Evolutionary conservation across 2,329 filamentous ascomycete species (phyloP).

Genomic region (Ampelomyces quisqualis): DNA sequence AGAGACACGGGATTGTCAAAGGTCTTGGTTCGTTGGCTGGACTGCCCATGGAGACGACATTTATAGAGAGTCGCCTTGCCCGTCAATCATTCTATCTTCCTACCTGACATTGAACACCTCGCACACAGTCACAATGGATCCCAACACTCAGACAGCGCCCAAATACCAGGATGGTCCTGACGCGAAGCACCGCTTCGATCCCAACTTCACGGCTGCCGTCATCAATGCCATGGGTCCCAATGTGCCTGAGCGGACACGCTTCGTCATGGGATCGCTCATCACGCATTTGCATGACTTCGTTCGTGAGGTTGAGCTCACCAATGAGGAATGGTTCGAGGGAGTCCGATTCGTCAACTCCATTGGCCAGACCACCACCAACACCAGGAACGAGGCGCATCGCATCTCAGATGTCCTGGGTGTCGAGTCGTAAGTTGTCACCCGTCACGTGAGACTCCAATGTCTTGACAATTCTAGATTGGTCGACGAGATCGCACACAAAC

Average conservation of each 20-base stretch:
- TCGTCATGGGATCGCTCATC: slow-evolving; percentile 65
- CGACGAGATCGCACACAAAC: slow-evolving; percentile 66
- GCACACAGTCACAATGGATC: slow-evolving; percentile 8
- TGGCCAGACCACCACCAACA: slow-evolving; percentile 66
- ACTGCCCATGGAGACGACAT: slow-evolving; percentile 8
- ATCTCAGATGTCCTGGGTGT: slow-evolving; percentile 73
- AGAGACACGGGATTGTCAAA: slow-evolving; percentile 26
- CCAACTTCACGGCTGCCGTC: slow-evolving; percentile 73
- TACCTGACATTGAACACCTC: not conserved
- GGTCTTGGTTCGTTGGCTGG: slow-evolving; percentile 20
- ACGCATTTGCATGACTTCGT: slow-evolving; percentile 76
- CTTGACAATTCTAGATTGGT: slow-evolving; percentile 52
- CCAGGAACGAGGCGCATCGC: slow-evolving; percentile 72
- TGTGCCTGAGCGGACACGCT: slow-evolving; percentile 63
- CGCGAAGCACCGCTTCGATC: slow-evolving; percentile 61
- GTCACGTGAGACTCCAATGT: not conserved
- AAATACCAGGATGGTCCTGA: slow-evolving; percentile 19
- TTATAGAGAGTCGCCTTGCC: slow-evolving; percentile 21
- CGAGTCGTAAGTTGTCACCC: slow-evolving; percentile 59
- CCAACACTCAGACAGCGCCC: slow-evolving; percentile 26
- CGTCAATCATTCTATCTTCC: slow-evolving; percentile 1
- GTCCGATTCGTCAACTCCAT: slow-evolving; percentile 75
- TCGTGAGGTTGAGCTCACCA: slow-evolving; percentile 73
- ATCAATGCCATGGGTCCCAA: slow-evolving; percentile 72
- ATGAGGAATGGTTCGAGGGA: slow-evolving; percentile 74